Conservation (phyloP, 148 eudicot genomes). For the Heliamphora exappendiculata region DNA sequence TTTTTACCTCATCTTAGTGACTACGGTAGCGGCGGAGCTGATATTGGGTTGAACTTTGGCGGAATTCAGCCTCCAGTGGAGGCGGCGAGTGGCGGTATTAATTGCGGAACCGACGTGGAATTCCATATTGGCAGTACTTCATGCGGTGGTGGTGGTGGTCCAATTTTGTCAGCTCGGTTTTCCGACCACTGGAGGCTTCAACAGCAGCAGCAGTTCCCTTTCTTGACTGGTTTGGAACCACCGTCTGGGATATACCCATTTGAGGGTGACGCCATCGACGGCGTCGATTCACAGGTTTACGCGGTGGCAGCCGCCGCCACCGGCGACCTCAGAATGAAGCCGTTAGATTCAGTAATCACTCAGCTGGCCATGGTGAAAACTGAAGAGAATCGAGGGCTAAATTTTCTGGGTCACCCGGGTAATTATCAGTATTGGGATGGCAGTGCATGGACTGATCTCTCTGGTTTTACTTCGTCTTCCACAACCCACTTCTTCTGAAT, state of each 20-base stretch:
- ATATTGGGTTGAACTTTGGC: neutral
- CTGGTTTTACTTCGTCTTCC: conserved; percentile 18
- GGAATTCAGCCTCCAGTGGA: neutral
- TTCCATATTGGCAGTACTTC: neutral
- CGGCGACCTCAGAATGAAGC: neutral
- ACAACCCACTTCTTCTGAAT: conserved; percentile 9
- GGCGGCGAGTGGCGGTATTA: neutral
- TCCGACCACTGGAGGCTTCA: neutral
- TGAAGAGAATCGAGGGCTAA: conserved; percentile 5
- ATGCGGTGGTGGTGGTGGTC: conserved; percentile 1
- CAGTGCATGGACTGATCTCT: conserved; percentile 14
- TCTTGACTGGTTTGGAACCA: neutral
- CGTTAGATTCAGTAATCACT: neutral
- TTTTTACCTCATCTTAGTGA: neutral
- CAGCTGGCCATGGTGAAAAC: neutral
- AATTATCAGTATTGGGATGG: conserved; percentile 14
- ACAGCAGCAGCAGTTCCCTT: conserved; percentile 7
- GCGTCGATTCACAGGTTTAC: neutral
- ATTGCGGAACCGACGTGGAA: neutral
- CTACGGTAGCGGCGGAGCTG: neutral
- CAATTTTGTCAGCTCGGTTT: neutral
- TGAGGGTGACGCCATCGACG: neutral
- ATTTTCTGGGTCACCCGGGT: conserved; percentile 3
- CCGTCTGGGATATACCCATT: conserved; percentile 2
- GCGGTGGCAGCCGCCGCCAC: neutral